phyloP scores from a whole-genome alignment of 371 early-diverging fungal genomes.

The Mucor irregularis region DNA sequence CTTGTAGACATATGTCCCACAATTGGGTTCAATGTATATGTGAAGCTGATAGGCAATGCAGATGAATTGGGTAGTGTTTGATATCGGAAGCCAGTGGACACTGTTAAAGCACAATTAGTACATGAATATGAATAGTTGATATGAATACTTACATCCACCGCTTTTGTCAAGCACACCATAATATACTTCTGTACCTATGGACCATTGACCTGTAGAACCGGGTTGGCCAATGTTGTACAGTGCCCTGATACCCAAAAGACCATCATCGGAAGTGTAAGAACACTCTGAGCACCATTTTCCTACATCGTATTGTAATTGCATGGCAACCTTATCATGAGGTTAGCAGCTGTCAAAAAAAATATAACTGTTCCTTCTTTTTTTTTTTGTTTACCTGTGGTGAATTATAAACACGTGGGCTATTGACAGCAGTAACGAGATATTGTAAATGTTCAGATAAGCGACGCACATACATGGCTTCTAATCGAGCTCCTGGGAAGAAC shows the following conservation, averaged over 20 bases:
- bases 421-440: slow-evolving; percentile 73
- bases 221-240: slow-evolving; percentile 71
- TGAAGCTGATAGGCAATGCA: slow-evolving; percentile 59
- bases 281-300: slow-evolving; percentile 79
- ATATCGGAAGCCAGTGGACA: slow-evolving; percentile 74
- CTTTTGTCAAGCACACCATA: slow-evolving; percentile 83
- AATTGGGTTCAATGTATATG: slow-evolving; percentile 75
- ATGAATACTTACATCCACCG: slow-evolving; percentile 85
- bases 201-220: slow-evolving; percentile 61
- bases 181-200: slow-evolving; percentile 80
- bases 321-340: slow-evolving; percentile 63
- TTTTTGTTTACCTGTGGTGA: slow-evolving; percentile 54
- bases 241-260: slow-evolving; percentile 75
- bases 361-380: too few species aligned
- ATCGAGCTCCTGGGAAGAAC: slow-evolving; percentile 73
- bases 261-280: slow-evolving; percentile 76
- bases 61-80: slow-evolving; percentile 61
- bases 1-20: slow-evolving; percentile 84
- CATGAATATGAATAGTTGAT: not conserved
- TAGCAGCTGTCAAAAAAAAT: too few species aligned
- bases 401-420: slow-evolving; percentile 46
- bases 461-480: slow-evolving; percentile 76
- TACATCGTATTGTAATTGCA: slow-evolving; percentile 73
- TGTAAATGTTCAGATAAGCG: slow-evolving; percentile 63
- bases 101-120: slow-evolving; percentile 30